phyloP scores from a whole-genome alignment of 75 land plant genomes.

The Cupressus sempervirens region DNA sequence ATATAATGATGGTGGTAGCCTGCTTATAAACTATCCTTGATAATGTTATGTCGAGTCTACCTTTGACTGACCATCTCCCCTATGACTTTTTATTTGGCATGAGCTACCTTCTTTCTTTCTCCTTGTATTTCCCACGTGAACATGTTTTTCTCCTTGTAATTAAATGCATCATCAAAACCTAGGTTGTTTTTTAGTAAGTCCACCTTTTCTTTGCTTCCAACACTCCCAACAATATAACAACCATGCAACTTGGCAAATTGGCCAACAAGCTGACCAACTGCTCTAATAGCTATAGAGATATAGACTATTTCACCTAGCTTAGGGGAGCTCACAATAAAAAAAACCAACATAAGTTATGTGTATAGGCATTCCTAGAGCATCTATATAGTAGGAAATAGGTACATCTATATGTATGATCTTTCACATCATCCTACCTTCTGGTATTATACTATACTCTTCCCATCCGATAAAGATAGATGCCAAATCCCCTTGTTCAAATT shows the following conservation, averaged over 20 bases:
- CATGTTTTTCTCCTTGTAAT: slow-evolving; percentile 81
- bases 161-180: slow-evolving; percentile 88
- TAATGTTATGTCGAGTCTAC: no score
- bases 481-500: slow-evolving; percentile 31
- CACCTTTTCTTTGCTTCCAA: slow-evolving; percentile 67
- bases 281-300: slow-evolving; percentile 60
- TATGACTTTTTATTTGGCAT: no score
- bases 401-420: slow-evolving; percentile 19
- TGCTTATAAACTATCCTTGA: no score
- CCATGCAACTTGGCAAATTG: slow-evolving; percentile 67
- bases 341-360: slow-evolving; percentile 45
- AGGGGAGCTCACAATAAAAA: slow-evolving; percentile 37
- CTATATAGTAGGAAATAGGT: slow-evolving; percentile 38
- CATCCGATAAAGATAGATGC: slow-evolving; percentile 25
- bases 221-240: slow-evolving; percentile 75
- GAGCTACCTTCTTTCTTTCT: no score
- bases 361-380: slow-evolving; percentile 46
- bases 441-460: slow-evolving; percentile 32
- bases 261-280: slow-evolving; percentile 55
- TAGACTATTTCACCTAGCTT: slow-evolving; percentile 61
- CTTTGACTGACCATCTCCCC: no score
- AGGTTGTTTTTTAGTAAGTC: slow-evolving; percentile 61
- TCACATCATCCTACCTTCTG: neutral
- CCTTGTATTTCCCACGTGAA: no score
- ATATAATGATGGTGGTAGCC: no score